Conservation (phyloP, 768 basidiomycete species). For the Obba rivulosa region DNA sequence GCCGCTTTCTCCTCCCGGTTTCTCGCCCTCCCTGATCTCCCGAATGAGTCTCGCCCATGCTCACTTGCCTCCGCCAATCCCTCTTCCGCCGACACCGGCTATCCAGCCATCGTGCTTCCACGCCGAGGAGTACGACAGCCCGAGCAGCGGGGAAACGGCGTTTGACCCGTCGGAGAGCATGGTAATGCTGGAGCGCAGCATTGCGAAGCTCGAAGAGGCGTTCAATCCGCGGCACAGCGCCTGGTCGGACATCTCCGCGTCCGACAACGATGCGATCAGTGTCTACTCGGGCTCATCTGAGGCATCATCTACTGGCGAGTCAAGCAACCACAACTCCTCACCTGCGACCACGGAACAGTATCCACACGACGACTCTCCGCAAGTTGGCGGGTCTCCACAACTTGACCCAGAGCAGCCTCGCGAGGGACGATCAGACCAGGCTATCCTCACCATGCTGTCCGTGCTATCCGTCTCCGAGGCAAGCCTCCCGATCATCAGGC, state of each 20-base stretch:
- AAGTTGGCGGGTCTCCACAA: too few relatives aligned
- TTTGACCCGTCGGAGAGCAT: slow-evolving; percentile 16
- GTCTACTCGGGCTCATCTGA: not conserved
- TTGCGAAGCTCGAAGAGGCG: slow-evolving; percentile 12
- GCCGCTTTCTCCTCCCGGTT: not conserved
- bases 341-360: too few relatives aligned
- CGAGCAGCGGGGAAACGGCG: slow-evolving; percentile 9
- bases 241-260: too few relatives aligned
- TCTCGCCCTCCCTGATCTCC: not conserved
- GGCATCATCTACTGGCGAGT: not conserved
- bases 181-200: slow-evolving; percentile 12
- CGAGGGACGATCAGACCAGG: too few relatives aligned
- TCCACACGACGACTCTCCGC: too few relatives aligned
- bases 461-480: too few relatives aligned
- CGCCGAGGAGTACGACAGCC: not conserved
- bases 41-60: not conserved
- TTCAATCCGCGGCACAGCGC: slow-evolving; percentile 4
- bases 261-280: not conserved
- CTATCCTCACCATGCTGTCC: too few relatives aligned
- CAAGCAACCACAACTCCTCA: too few relatives aligned
- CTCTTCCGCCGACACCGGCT: slow-evolving; percentile 10
- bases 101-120: not conserved
- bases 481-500: too few relatives aligned
- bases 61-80: slow-evolving; percentile 4
- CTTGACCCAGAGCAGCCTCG: too few relatives aligned